These are phyloP conservation scores for Jamesozyma jinghongensis DNA, from an alignment of 805 yeast genomes.

Conservation along the genomic window DNA sequence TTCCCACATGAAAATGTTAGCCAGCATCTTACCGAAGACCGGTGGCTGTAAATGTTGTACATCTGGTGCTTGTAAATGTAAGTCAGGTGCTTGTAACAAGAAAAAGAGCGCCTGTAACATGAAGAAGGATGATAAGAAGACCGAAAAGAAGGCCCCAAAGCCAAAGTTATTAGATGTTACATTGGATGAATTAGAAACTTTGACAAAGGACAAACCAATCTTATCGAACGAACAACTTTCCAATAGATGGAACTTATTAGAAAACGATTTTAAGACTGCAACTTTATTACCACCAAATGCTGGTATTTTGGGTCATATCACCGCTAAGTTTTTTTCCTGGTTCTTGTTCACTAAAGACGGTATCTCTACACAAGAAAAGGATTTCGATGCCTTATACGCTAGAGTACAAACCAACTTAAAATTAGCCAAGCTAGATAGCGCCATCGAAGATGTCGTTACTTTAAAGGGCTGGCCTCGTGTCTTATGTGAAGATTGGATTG, in stretches of 20 bases:
- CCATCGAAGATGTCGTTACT: constrained; percentile 85
- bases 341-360: constrained; percentile 74
- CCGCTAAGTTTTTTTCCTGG: constrained; percentile 69
- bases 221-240: constrained; percentile 70
- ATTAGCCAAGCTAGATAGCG: constrained; percentile 71
- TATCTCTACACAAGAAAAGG: constrained; percentile 53
- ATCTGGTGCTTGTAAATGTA: constrained; percentile 9
- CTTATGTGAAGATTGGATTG: constrained; percentile 86
- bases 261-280: constrained; percentile 81
- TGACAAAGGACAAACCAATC: constrained; percentile 40
- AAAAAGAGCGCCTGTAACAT: not conserved
- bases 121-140: not conserved
- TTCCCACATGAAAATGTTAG: constrained; percentile 15
- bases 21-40: constrained; percentile 20
- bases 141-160: not conserved
- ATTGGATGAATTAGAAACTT: constrained; percentile 38
- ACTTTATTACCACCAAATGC: constrained; percentile 91
- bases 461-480: constrained; percentile 90
- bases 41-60: constrained; percentile 6
- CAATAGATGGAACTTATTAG: constrained; percentile 69
- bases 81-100: constrained; percentile 2
- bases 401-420: constrained; percentile 69
- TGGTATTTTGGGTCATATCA: constrained; percentile 84
- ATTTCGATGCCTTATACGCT: constrained; percentile 81
- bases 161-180: constrained; percentile 22